Conservation (phyloP, 78 protist genomes). For the Bigelowiella natans region DNA sequence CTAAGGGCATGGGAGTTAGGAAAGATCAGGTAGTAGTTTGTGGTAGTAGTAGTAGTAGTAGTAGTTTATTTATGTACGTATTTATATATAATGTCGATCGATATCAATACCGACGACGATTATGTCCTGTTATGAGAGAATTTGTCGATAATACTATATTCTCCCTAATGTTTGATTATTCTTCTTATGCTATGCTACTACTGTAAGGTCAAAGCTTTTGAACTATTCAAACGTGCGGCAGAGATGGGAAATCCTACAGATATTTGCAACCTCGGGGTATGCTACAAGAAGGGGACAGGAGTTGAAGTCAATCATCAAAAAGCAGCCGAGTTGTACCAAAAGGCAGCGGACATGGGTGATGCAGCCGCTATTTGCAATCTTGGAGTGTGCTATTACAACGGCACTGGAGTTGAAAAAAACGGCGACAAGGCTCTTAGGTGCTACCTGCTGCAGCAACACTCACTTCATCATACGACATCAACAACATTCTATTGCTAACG, state of each 20-base stretch:
- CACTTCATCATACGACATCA: no score
- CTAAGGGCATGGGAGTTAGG: not conserved
- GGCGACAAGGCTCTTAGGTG: not conserved
- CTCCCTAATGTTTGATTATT: no score
- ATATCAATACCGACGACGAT: no score
- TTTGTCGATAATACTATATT: no score
- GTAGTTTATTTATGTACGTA: not conserved
- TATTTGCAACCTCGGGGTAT: not conserved
- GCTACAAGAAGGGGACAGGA: not conserved
- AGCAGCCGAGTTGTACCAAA: conserved; percentile 4
- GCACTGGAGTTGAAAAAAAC: not conserved
- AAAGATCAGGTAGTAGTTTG: not conserved
- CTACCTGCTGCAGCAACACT: no score
- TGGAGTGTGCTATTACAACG: not conserved
- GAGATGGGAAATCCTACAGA: not conserved
- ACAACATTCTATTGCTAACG: no score
- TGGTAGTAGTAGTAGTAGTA: no score
- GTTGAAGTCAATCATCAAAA: not conserved
- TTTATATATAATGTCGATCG: not conserved
- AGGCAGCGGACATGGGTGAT: not conserved
- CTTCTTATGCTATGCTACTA: no score
- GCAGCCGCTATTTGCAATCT: not conserved
- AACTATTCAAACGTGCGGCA: not conserved
- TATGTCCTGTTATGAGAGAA: no score
- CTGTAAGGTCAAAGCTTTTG: not conserved